Evolutionary conservation across 1,284 basidiomycete species (phyloP).

Genomic region (Polyporus tsugae): DNA sequence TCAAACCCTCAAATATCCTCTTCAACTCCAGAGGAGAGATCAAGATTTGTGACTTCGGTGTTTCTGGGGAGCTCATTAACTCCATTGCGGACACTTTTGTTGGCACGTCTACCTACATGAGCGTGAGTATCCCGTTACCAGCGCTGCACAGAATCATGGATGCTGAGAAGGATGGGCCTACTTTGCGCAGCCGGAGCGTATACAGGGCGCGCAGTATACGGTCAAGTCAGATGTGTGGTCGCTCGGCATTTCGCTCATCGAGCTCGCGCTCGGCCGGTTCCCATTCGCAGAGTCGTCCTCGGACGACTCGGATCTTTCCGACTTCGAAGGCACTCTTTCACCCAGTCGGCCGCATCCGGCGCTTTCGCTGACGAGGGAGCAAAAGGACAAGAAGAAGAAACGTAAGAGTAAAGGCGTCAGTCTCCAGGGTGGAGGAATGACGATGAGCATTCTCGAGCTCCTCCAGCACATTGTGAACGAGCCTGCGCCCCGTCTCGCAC

Average conservation of each 20-base stretch:
- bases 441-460: constrained; percentile 96
- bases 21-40: constrained; percentile 94
- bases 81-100: constrained; percentile 99
- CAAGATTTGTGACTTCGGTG: constrained; percentile 99
- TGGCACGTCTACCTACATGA: constrained; percentile 99
- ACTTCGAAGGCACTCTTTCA: constrained; percentile 75
- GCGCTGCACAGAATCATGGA: constrained; percentile 9
- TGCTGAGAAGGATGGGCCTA: constrained; percentile 21
- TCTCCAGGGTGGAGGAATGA: constrained; percentile 89
- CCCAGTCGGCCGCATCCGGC: constrained; percentile 54
- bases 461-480: constrained; percentile 98
- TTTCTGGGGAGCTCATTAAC: constrained; percentile 98
- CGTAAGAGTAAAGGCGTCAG: constrained; percentile 85
- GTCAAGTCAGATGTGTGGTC: constrained; percentile 99
- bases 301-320: constrained; percentile 73
- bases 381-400: constrained; percentile 57
- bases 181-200: constrained; percentile 87
- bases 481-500: constrained; percentile 84
- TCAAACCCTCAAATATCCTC: constrained; percentile 98
- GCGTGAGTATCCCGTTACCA: constrained; percentile 76
- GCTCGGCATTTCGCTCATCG: constrained; percentile 93
- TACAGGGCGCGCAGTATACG: constrained; percentile 97
- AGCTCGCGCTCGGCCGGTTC: constrained; percentile 93
- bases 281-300: constrained; percentile 82
- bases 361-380: constrained; percentile 48